Base-by-base conservation (phyloP, 768 basidiomycete genomes). In the Phallus indusiatus region DNA sequence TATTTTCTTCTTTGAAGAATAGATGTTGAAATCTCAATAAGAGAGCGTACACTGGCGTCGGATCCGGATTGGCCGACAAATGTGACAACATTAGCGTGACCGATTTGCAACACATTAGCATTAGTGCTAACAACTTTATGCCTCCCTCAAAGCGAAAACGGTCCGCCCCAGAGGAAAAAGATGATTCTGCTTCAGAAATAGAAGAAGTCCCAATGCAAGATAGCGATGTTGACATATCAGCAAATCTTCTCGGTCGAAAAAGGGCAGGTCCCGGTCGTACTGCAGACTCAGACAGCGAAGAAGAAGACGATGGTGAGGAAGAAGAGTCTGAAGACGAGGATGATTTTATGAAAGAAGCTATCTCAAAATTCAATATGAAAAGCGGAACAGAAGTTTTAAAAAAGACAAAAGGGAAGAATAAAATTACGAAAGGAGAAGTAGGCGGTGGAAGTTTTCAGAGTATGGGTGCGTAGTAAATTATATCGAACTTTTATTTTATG, bases 391-490 rank as follows among this genome's bases (percentile, higher is more conserved):
- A 86, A 54, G 63, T 90, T 9, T 71, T 94, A 54, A 94, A 90
- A 69, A 87, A 84, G 65, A 76, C 82, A 12, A 92, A 88, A 65
- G 84, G 82, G 9, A 88, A 87, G 68, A 72, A 75, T 18, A 90
- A 86, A 66, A 69, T 85, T 24, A 72, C 72, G 2, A 91, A 88
- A 68, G 85, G 85, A 17, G 86, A 91, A 66, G 78, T 90, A 12
- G 94, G 94, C 34, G 94, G 94, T 33, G 94, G 94, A 18, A 95
- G 92, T 63, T 97, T 96, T 65, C 94, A 96, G 71, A 88, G 85
- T 80, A 93, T 97, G 90, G 92, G 91, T 91, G 56, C 56, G 83
- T 60, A n/a, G 47, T 46, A n/a, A n/a, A n/a, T 62, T 14, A 35
- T 22, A 58, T 22, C 28, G n/a, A n/a, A n/a, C 59, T 46, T 61